phyloP scores from a whole-genome alignment of 352 stramenopile species.

The Phytopythium montanum region DNA sequence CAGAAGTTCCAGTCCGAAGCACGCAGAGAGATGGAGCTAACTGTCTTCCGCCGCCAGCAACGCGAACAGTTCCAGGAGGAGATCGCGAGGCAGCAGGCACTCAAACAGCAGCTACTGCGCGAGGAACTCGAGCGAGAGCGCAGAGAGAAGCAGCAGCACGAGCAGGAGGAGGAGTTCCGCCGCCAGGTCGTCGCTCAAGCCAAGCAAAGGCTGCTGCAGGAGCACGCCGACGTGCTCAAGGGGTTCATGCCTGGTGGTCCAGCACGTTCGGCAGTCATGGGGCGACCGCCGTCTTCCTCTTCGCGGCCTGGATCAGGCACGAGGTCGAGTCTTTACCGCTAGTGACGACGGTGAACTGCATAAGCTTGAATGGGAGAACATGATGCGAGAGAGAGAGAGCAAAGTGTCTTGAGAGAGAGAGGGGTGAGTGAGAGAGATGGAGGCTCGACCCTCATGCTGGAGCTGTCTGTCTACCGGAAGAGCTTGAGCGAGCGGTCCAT shows the following conservation, averaged over 20 bases:
- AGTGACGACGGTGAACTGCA: background rate
- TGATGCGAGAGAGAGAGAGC: background rate
- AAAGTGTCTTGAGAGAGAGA: background rate
- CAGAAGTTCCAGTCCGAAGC: constrained; percentile 61
- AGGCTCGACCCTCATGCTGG: background rate
- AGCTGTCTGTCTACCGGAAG: constrained; percentile 36
- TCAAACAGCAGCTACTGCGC: constrained; percentile 76
- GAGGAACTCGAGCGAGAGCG: constrained; percentile 74
- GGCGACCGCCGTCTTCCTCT: constrained; percentile 24
- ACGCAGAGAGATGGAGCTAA: constrained; percentile 59
- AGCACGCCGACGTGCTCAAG: constrained; percentile 82
- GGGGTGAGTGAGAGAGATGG: background rate
- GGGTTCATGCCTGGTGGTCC: constrained; percentile 58
- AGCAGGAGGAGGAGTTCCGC: constrained; percentile 77
- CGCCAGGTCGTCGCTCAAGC: constrained; percentile 84
- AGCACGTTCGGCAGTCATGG: constrained; percentile 1
- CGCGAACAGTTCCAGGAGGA: constrained; percentile 66
- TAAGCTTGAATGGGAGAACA: background rate
- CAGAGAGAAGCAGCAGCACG: constrained; percentile 56
- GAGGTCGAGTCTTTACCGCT: constrained; percentile 23
- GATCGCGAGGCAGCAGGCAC: constrained; percentile 42
- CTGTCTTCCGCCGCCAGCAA: constrained; percentile 52
- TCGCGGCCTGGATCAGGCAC: constrained; percentile 7
- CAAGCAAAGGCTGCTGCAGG: constrained; percentile 74
- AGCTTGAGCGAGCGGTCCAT: constrained; percentile 81